Conservation (phyloP, 2,329 filamentous ascomycete species). For the Penicillium sp. region DNA sequence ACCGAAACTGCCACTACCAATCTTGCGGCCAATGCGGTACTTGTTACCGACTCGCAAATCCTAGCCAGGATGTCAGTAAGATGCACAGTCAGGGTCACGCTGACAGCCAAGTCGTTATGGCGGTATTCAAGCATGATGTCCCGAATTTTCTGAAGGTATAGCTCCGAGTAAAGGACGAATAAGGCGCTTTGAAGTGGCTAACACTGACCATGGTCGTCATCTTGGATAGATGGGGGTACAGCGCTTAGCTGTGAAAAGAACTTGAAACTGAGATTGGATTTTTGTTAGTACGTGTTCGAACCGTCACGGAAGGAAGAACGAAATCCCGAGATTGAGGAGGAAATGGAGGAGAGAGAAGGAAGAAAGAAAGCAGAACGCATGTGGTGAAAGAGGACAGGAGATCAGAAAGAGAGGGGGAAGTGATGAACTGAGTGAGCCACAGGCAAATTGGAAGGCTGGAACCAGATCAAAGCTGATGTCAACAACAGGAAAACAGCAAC, state of each 20-base stretch:
- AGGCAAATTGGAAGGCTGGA: constrained; percentile 18
- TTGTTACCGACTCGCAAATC: constrained; percentile 99
- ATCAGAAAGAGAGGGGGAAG: constrained; percentile 11
- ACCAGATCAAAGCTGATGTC: neutral
- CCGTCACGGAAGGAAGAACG: neutral
- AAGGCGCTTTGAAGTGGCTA: neutral
- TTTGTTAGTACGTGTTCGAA: constrained; percentile 11
- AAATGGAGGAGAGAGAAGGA: constrained; percentile 13
- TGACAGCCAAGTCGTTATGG: too few species aligned
- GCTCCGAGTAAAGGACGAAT: neutral
- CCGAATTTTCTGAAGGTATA: neutral
- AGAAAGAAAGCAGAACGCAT: neutral
- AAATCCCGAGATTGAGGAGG: constrained; percentile 3
- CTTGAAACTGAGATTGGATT: constrained; percentile 12
- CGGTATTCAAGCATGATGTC: neutral
- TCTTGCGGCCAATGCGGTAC: constrained; percentile 99
- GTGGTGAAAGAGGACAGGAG: constrained; percentile 7
- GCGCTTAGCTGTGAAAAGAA: constrained; percentile 27
- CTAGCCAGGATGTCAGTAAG: constrained; percentile 49
- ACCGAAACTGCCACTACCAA: constrained; percentile 94
- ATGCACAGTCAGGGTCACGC: neutral
- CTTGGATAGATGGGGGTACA: constrained; percentile 29
- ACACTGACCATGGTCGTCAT: constrained; percentile 42
- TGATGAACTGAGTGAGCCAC: constrained; percentile 18
- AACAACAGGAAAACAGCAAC: neutral